Evolutionary conservation across 2,329 filamentous ascomycete genomes (phyloP).

Genomic region (Talaromyces pinophilus): DNA sequence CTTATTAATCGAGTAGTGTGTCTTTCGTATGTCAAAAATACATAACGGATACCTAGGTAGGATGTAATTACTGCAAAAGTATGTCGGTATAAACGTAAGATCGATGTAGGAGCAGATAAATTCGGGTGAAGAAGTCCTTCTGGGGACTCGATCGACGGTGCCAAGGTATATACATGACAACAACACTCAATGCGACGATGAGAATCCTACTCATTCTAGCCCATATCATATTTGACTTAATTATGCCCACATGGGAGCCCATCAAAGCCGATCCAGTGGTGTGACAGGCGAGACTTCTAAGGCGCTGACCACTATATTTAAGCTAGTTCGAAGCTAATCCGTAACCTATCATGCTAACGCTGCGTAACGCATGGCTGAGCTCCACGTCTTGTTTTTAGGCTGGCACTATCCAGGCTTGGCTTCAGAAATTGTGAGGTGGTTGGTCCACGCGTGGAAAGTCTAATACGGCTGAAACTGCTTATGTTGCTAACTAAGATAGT

Average conservation of each 20-base stretch:
- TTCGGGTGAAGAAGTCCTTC: neutral
- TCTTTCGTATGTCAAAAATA: neutral
- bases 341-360: neutral
- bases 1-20: neutral
- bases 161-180: neutral
- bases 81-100: neutral
- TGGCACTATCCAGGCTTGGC: neutral
- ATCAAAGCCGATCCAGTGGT: too few species aligned
- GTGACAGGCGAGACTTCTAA: neutral
- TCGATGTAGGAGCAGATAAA: neutral
- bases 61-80: neutral
- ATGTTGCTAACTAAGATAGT: neutral
- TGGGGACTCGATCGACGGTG: neutral
- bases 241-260: neutral
- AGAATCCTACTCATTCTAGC: neutral
- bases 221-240: neutral
- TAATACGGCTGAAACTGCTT: neutral
- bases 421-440: neutral
- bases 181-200: neutral
- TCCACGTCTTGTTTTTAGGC: neutral
- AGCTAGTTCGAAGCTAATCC: neutral
- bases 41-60: neutral
- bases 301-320: neutral
- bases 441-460: neutral
- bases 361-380: neutral